A percentile compares a stretch with the other conserved stretches of the same genome.
Conservation (phyloP, 495 filamentous ascomycete genomes). For the Bacidia rubella region DNA sequence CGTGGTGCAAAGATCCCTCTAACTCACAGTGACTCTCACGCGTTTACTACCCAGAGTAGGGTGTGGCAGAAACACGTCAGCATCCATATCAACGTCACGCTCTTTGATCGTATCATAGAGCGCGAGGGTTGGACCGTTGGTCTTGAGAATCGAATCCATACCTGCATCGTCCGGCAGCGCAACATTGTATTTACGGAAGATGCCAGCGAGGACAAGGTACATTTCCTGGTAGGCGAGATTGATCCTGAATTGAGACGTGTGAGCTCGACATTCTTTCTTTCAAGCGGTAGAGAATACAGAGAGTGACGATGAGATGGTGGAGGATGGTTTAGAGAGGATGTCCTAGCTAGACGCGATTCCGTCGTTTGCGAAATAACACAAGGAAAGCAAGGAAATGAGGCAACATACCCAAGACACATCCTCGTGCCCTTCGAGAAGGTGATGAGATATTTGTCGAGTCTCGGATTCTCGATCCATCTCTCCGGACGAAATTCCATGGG, state of each 20-base stretch:
- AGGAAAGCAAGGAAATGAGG: too few species aligned
- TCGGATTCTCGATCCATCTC: slow-evolving; percentile 24
- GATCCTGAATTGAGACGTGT: too few species aligned
- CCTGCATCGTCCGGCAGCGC: slow-evolving; percentile 14
- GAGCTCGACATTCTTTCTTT: too few species aligned
- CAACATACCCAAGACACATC: slow-evolving; percentile 27
- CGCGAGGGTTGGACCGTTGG: too few species aligned
- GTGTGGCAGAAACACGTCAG: slow-evolving; percentile 15
- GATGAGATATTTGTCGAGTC: slow-evolving; percentile 22
- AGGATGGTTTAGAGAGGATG: too few species aligned
- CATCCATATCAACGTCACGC: slow-evolving; percentile 15
- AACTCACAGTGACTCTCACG: slow-evolving; percentile 9
- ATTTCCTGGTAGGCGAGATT: slow-evolving; percentile 25
- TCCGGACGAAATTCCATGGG: slow-evolving; percentile 31
- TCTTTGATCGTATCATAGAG: slow-evolving; percentile 18
- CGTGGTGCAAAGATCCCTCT: too few species aligned
- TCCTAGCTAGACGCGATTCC: too few species aligned
- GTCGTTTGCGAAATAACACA: too few species aligned
- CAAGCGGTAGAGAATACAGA: too few species aligned
- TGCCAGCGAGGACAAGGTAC: slow-evolving; percentile 21
- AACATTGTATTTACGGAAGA: slow-evolving; percentile 23
- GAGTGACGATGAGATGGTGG: too few species aligned
- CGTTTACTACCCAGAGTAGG: slow-evolving; percentile 10
- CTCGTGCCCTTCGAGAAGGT: slow-evolving; percentile 28
- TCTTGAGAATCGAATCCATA: slow-evolving; percentile 8